phyloP scores from a whole-genome alignment of 2,329 filamentous ascomycete genomes.

The Lojkania enalia region DNA sequence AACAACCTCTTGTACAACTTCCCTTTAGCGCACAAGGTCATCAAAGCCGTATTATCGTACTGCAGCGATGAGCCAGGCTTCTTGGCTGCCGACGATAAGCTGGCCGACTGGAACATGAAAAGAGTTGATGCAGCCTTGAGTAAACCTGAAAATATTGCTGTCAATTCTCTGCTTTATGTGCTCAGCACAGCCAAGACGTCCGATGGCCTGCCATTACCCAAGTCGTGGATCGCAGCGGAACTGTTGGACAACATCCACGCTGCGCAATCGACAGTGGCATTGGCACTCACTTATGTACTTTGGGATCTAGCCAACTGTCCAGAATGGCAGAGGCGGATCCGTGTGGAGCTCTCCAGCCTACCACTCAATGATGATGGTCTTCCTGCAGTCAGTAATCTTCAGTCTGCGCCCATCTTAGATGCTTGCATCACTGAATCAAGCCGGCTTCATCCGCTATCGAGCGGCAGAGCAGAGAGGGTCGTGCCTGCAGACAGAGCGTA shows the following conservation, averaged over 20 bases:
- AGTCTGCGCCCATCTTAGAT: background rate
- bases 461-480: background rate
- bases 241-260: conserved; percentile 5
- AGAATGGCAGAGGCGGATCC: background rate
- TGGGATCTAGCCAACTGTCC: background rate
- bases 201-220: conserved; percentile 3
- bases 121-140: conserved; percentile 4
- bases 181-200: conserved; percentile 4
- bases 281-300: conserved; percentile 3
- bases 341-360: background rate
- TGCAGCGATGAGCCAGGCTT: conserved; percentile 3
- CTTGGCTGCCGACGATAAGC: conserved; percentile 5
- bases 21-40: background rate
- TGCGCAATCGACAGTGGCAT: conserved; percentile 1
- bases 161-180: conserved; percentile 4
- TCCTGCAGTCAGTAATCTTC: background rate
- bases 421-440: background rate
- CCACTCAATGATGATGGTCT: background rate
- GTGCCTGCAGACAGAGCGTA: background rate
- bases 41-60: conserved; percentile 5
- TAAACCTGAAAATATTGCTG: conserved; percentile 3
- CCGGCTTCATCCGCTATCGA: background rate
- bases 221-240: conserved; percentile 4
- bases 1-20: conserved; percentile 4
- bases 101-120: conserved; percentile 3